Conservation (phyloP, 2,329 filamentous ascomycete species). For the Pseudogymnoascus sp. region DNA sequence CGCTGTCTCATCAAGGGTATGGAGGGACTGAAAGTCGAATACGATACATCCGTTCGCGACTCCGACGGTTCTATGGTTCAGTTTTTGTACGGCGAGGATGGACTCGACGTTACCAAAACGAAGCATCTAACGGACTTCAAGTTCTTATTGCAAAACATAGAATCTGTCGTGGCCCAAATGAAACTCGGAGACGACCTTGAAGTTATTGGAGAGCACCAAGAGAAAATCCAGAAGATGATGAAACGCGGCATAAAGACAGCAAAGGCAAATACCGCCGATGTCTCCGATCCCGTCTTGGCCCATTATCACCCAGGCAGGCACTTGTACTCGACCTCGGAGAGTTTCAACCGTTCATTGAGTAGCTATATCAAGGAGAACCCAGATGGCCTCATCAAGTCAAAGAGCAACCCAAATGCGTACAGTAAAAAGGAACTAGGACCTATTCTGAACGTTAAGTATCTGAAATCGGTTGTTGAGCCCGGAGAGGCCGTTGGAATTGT, state of each 20-base stretch:
- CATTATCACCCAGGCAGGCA: constrained; percentile 69
- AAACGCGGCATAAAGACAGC: constrained; percentile 74
- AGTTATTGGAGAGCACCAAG: constrained; percentile 60
- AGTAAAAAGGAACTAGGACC: constrained; percentile 51
- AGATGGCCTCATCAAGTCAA: constrained; percentile 51
- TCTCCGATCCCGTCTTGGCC: constrained; percentile 64
- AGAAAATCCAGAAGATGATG: constrained; percentile 60
- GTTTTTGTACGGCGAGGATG: constrained; percentile 95
- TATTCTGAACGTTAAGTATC: constrained; percentile 85
- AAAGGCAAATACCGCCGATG: constrained; percentile 48
- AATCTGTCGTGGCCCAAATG: constrained; percentile 71
- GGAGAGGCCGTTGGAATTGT: constrained; percentile 96
- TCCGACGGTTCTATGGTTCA: constrained; percentile 90
- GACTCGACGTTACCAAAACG: constrained; percentile 88
- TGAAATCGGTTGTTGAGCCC: constrained; percentile 85
- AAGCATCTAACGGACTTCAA: constrained; percentile 86
- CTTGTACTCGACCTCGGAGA: constrained; percentile 83
- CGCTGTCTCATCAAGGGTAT: constrained; percentile 97
- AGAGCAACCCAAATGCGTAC: constrained; percentile 32
- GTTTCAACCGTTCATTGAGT: constrained; percentile 66
- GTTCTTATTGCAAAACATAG: constrained; percentile 81
- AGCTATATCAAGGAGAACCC: constrained; percentile 75
- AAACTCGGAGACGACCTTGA: constrained; percentile 56
- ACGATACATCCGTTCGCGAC: constrained; percentile 90
- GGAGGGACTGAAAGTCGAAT: constrained; percentile 87